Evolutionary conservation across 2,329 filamentous ascomycete genomes (phyloP).

Genomic region (Botrytis cinerea): DNA sequence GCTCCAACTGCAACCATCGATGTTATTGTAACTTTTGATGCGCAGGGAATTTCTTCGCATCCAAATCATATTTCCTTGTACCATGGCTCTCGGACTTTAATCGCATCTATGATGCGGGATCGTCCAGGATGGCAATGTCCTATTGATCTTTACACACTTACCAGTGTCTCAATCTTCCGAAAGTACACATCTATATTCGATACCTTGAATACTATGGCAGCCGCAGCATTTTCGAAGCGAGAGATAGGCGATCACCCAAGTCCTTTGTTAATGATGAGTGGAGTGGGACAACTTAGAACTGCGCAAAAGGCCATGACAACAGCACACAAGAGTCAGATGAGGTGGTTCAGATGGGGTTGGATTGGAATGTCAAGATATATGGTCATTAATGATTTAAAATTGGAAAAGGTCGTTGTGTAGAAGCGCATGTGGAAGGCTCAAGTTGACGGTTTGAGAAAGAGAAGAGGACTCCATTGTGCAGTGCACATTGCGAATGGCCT

Average conservation of each 20-base stretch:
- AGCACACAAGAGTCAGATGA: slow-evolving; percentile 94
- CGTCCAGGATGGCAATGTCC: slow-evolving; percentile 68
- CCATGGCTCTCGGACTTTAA: slow-evolving; percentile 74
- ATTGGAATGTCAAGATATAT: slow-evolving; percentile 91
- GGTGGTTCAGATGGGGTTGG: slow-evolving; percentile 97
- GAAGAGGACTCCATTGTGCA: not conserved
- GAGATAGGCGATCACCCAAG: slow-evolving; percentile 52
- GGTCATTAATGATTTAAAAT: slow-evolving; percentile 84
- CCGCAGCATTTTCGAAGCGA: slow-evolving; percentile 50
- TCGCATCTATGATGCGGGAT: slow-evolving; percentile 64
- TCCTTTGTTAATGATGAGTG: slow-evolving; percentile 71
- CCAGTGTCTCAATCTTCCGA: slow-evolving; percentile 67
- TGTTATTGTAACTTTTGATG: slow-evolving; percentile 85
- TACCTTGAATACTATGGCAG: slow-evolving; percentile 66
- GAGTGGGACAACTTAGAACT: slow-evolving; percentile 60
- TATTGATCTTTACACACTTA: slow-evolving; percentile 83
- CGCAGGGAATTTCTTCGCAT: slow-evolving; percentile 78
- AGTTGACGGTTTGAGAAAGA: not conserved
- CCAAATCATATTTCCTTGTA: slow-evolving; percentile 93
- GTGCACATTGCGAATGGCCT: slow-evolving; percentile 2
- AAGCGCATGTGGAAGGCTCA: no score
- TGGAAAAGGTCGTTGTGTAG: slow-evolving; percentile 49
- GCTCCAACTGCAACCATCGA: slow-evolving; percentile 49
- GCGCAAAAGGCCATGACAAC: slow-evolving; percentile 86
- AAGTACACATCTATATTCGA: slow-evolving; percentile 85